phyloP scores from a whole-genome alignment of 164 flowering plant genomes.

The Chimonanthus salicifolius region DNA sequence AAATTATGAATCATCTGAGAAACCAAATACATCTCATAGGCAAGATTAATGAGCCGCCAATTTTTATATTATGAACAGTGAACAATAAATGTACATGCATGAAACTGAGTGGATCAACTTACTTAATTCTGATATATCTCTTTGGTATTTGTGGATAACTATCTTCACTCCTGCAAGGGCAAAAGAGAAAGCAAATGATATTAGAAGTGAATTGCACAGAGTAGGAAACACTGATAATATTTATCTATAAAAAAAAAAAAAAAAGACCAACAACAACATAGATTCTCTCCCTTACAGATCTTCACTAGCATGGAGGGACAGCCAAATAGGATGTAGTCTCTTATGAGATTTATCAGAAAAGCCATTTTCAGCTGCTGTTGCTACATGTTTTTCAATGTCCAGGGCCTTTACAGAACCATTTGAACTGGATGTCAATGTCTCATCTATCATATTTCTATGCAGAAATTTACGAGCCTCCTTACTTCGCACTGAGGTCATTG shows the following conservation, averaged over 20 bases:
- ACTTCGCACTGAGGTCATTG: not conserved
- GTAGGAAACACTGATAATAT: not conserved
- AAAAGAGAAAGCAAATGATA: not conserved
- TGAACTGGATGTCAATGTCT: not conserved
- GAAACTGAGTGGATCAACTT: slow-evolving; percentile 6
- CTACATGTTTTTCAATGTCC: not conserved
- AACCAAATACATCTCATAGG: not conserved
- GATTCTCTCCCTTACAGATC: slow-evolving; percentile 14
- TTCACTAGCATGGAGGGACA: slow-evolving; percentile 11
- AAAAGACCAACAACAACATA: not conserved
- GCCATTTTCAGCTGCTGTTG: slow-evolving; percentile 1
- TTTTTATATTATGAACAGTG: not conserved
- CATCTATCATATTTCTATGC: not conserved
- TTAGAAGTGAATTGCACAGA: not conserved
- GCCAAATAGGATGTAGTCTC: slow-evolving; percentile 17
- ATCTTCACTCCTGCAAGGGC: slow-evolving; percentile 15
- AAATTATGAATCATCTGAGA: not conserved
- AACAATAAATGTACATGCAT: not conserved
- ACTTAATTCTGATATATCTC: slow-evolving; percentile 19
- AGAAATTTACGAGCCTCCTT: not conserved
- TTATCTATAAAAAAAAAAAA: not conserved
- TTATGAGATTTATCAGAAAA: not conserved
- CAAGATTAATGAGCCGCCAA: not conserved
- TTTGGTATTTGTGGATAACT: slow-evolving; percentile 19
- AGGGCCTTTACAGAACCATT: not conserved